phyloP scores from a whole-genome alignment of 805 yeast species.

The Pichia insulana region DNA sequence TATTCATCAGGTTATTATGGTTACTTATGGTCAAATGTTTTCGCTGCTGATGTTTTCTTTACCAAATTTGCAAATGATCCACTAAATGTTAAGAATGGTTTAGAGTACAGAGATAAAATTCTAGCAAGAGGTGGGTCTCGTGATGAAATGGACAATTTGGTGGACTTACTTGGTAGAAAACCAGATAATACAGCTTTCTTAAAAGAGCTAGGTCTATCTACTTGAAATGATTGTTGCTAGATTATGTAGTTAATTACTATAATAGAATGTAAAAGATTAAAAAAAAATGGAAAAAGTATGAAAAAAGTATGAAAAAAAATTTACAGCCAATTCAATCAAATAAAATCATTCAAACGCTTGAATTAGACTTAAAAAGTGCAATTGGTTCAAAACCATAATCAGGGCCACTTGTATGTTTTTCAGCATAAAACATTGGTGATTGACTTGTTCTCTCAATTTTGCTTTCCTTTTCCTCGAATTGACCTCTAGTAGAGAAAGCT shows the following conservation, averaged over 20 bases:
- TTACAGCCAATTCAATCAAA: too few species aligned
- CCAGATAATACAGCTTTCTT: constrained; percentile 70
- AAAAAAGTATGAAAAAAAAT: too few species aligned
- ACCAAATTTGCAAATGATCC: constrained; percentile 62
- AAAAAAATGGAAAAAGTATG: too few species aligned
- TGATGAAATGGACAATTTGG: constrained; percentile 58
- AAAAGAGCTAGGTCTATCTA: constrained; percentile 46
- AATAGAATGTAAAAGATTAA: too few species aligned
- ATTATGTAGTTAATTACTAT: too few species aligned
- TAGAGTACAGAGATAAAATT: constrained; percentile 59
- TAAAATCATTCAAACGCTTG: too few species aligned
- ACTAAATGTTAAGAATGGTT: constrained; percentile 51
- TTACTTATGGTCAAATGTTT: constrained; percentile 77
- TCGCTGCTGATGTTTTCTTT: constrained; percentile 76
- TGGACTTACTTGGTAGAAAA: constrained; percentile 63
- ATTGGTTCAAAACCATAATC: not conserved
- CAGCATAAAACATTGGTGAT: not conserved
- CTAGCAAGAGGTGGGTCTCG: constrained; percentile 65
- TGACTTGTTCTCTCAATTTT: not conserved
- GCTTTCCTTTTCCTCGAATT: not conserved
- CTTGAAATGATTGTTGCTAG: too few species aligned
- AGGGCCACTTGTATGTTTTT: not conserved
- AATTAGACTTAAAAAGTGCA: not conserved
- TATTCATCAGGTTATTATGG: constrained; percentile 86
- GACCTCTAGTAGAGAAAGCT: constrained; percentile 5